These are phyloP conservation scores for Malassezia slooffiae DNA, from an alignment of 1,284 basidiomycete species.

Conservation along the genomic window DNA sequence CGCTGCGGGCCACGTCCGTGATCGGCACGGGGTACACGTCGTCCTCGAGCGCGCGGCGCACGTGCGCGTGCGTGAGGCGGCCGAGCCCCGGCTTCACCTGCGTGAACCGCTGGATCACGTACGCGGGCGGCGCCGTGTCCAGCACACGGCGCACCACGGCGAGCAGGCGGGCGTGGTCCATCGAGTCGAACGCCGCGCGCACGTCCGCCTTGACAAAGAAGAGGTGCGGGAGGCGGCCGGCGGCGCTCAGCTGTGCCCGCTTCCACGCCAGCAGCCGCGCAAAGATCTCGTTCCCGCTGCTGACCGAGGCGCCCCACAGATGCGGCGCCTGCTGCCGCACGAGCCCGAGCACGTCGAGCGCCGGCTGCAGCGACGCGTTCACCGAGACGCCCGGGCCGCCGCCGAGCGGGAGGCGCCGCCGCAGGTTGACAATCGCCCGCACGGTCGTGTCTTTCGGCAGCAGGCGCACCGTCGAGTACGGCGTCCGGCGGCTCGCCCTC, in stretches of 20 bases:
- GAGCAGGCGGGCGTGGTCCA: constrained; percentile 75
- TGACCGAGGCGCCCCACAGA: constrained; percentile 26
- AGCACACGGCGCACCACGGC: constrained; percentile 1
- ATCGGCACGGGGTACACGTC: constrained; percentile 55
- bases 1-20: constrained; percentile 49
- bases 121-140: constrained; percentile 15
- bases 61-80: constrained; percentile 13
- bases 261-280: constrained; percentile 20
- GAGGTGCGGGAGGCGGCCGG: constrained; percentile 12
- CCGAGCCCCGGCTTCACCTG: constrained; percentile 19
- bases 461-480: constrained; percentile 74
- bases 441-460: constrained; percentile 90
- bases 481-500: constrained; percentile 49
- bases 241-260: neutral
- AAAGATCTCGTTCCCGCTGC: constrained; percentile 48
- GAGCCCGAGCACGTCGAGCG: constrained; percentile 48
- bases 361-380: constrained; percentile 68
- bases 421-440: constrained; percentile 84
- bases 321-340: constrained; percentile 20
- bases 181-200: constrained; percentile 88
- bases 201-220: constrained; percentile 97
- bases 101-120: constrained; percentile 34
- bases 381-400: no score
- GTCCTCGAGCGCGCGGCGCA: constrained; percentile 42
- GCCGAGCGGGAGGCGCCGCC: constrained; percentile 51